A percentile compares a stretch with the other conserved stretches of the same genome.
These are phyloP conservation scores for Termitomyces sp. DNA, from an alignment of 768 basidiomycete species.

Conservation along the genomic window DNA sequence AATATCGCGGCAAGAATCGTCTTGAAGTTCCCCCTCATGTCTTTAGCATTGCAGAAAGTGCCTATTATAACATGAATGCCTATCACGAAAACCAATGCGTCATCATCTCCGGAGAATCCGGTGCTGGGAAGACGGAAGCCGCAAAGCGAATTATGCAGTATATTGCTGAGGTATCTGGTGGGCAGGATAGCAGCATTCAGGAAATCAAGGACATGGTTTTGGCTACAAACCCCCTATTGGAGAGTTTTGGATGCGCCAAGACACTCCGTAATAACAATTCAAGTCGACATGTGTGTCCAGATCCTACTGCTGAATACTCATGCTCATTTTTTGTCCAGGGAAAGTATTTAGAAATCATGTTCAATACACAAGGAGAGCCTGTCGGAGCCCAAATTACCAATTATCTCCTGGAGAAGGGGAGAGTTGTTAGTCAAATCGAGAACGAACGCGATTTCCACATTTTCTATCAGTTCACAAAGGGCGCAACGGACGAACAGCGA, in stretches of 20 bases:
- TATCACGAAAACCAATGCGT: constrained; percentile 99
- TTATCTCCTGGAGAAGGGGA: constrained; percentile 94
- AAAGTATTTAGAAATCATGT: constrained; percentile 99
- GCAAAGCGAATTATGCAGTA: constrained; percentile 99
- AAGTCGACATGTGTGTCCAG: constrained; percentile 81
- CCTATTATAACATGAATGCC: constrained; percentile 99
- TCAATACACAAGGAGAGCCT: constrained; percentile 87
- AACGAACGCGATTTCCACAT: constrained; percentile 98
- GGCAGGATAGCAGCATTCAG: constrained; percentile 84
- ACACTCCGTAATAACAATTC: constrained; percentile 98
- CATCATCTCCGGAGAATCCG: constrained; percentile 98
- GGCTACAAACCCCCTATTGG: constrained; percentile 94
- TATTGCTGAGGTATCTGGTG: constrained; percentile 93
- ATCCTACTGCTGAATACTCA: neutral
- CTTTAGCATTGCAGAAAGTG: constrained; percentile 92
- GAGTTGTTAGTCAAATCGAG: constrained; percentile 94
- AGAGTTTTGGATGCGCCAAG: constrained; percentile 99
- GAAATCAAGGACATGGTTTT: constrained; percentile 99
- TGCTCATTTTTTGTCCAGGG: constrained; percentile 49
- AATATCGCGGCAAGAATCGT: constrained; percentile 94
- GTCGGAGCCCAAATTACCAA: constrained; percentile 98
- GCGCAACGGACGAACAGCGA: constrained; percentile 82
- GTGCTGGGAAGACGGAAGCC: constrained; percentile 98
- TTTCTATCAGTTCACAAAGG: constrained; percentile 99
- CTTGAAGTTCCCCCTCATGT: constrained; percentile 98